These are phyloP conservation scores for Talaromyces piceae DNA, from an alignment of 2,329 filamentous ascomycete genomes.

Conservation along the genomic window DNA sequence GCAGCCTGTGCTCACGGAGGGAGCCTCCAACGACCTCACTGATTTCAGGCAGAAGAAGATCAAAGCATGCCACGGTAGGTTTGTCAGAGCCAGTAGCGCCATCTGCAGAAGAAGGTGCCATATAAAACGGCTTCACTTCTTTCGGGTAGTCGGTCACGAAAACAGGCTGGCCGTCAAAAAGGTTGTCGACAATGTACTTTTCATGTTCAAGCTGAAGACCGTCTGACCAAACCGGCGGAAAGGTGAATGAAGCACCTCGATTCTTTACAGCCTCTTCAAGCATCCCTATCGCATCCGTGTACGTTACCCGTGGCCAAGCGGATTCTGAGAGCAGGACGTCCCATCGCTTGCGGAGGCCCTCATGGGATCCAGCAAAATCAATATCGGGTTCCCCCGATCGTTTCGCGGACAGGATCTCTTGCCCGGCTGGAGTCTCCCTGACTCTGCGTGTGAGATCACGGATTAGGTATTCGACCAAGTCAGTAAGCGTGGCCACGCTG, in stretches of 20 bases:
- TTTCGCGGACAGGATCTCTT: slow-evolving; percentile 48
- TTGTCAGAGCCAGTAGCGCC: slow-evolving; percentile 5
- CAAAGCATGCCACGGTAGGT: slow-evolving; percentile 77
- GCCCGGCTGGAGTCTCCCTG: slow-evolving; percentile 43
- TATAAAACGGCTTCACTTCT: slow-evolving; percentile 86
- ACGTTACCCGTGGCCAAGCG: slow-evolving; percentile 74
- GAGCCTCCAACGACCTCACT: slow-evolving; percentile 85
- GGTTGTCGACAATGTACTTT: slow-evolving; percentile 65
- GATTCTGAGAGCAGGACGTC: slow-evolving; percentile 49
- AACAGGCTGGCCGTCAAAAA: slow-evolving; percentile 61
- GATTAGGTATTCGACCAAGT: slow-evolving; percentile 72
- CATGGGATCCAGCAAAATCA: slow-evolving; percentile 28
- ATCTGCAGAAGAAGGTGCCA: slow-evolving; percentile 48
- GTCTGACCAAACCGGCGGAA: slow-evolving; percentile 61
- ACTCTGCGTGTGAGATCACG: slow-evolving; percentile 48
- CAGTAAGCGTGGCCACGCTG: slow-evolving; percentile 63
- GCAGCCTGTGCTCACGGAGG: slow-evolving; percentile 73
- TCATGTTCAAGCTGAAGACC: slow-evolving; percentile 90
- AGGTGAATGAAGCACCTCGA: slow-evolving; percentile 52
- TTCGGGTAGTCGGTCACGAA: slow-evolving; percentile 94
- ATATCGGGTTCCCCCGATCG: slow-evolving; percentile 35
- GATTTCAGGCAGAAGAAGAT: slow-evolving; percentile 76
- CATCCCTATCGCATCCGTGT: slow-evolving; percentile 65
- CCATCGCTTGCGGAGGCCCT: slow-evolving; percentile 63
- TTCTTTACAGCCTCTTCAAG: slow-evolving; percentile 54